Conservation (phyloP, 129 eudicot genomes). For the Artemisia argyi region DNA sequence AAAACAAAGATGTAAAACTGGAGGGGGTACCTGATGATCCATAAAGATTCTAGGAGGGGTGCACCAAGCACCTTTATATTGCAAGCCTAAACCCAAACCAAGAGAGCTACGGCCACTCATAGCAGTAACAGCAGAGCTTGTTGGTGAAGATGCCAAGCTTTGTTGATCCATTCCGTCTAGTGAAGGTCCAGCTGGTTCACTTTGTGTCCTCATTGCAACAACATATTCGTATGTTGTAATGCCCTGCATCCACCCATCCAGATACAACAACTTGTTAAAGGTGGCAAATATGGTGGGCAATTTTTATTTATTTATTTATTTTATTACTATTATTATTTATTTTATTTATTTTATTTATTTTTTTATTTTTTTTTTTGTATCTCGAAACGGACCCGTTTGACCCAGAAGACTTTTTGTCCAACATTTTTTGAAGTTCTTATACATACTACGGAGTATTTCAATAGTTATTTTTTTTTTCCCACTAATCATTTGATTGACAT, state of each 20-base stretch:
- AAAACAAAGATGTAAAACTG: neutral
- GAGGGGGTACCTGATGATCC: slow-evolving; percentile 76
- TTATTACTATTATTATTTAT: no score
- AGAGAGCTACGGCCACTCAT: slow-evolving; percentile 81
- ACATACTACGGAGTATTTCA: neutral
- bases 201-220: slow-evolving; percentile 88
- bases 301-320: no score
- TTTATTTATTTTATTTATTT: no score
- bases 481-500: neutral
- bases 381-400: neutral
- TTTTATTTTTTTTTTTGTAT: no score
- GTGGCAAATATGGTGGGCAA: no score
- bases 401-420: no score
- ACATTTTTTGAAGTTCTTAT: neutral
- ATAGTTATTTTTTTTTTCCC: no score
- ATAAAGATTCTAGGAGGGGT: slow-evolving; percentile 95
- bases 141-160: slow-evolving; percentile 83
- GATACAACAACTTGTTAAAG: neutral
- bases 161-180: slow-evolving; percentile 77
- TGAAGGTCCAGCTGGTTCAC: slow-evolving; percentile 84
- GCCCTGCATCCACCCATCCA: slow-evolving; percentile 52
- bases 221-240: slow-evolving; percentile 93
- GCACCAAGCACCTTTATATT: slow-evolving; percentile 92
- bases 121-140: slow-evolving; percentile 86
- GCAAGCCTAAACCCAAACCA: slow-evolving; percentile 66